Evolutionary conservation across 345 rosid genomes (phyloP).

Genomic region (Moricandia arvensis): DNA sequence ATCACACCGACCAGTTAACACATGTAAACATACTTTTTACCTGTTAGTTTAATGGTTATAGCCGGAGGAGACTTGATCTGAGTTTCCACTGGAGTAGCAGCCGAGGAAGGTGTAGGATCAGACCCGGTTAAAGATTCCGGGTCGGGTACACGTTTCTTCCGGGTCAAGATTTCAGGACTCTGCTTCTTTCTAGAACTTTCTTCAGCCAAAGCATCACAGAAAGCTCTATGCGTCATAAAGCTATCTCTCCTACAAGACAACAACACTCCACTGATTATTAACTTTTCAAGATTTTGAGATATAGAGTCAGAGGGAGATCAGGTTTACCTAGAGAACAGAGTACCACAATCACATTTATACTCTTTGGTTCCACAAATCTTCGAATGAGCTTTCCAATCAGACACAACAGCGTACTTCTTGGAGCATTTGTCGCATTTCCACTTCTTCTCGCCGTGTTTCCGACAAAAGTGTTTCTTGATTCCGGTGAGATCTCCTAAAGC

Average conservation of each 20-base stretch:
- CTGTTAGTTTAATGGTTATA: conserved; percentile 31
- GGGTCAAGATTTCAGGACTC: conserved; percentile 23
- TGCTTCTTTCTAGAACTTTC: conserved; percentile 44
- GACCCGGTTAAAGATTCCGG: neutral
- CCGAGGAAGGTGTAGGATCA: neutral
- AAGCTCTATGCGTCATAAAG: conserved; percentile 66
- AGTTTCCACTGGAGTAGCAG: conserved; percentile 21
- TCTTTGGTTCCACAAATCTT: conserved; percentile 70
- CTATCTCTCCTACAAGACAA: conserved; percentile 62
- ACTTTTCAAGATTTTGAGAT: neutral
- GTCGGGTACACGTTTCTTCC: conserved; percentile 23
- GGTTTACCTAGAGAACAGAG: conserved; percentile 54
- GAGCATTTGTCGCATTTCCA: conserved; percentile 68
- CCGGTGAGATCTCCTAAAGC: conserved; percentile 73
- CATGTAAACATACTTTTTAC: conserved; percentile 20
- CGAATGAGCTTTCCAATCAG: conserved; percentile 73
- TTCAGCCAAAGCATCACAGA: conserved; percentile 63
- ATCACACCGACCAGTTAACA: conserved; percentile 30
- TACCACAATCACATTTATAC: conserved; percentile 67
- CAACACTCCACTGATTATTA: neutral
- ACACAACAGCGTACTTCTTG: conserved; percentile 62
- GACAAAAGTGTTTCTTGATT: conserved; percentile 66
- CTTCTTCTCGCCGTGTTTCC: conserved; percentile 72
- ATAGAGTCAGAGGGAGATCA: neutral
- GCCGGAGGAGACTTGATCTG: conserved; percentile 10